Conservation (phyloP, 169 alveolate genomes). For the Plasmodium malariae region DNA sequence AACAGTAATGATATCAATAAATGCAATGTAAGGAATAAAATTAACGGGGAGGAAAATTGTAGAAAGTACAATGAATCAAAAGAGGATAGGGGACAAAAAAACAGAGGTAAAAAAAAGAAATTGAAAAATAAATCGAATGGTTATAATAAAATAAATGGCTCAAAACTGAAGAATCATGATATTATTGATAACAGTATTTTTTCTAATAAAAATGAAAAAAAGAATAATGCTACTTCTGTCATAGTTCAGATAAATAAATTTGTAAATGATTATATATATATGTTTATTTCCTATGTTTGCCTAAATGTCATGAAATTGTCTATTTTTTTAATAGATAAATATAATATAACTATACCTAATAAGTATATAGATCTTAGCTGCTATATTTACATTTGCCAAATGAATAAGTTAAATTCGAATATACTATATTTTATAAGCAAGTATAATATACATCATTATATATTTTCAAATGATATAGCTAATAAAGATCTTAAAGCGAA, state of each 20-base stretch:
- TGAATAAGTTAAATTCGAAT: slow-evolving; percentile 26
- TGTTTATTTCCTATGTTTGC: slow-evolving; percentile 34
- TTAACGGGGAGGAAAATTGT: too few relatives aligned
- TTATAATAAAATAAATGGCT: too few relatives aligned
- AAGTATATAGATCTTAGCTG: slow-evolving; percentile 47
- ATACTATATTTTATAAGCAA: slow-evolving; percentile 39
- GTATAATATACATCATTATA: slow-evolving; percentile 21
- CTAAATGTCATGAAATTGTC: slow-evolving; percentile 49
- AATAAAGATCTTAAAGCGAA: slow-evolving; percentile 38
- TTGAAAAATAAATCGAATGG: too few relatives aligned
- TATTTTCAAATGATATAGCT: slow-evolving; percentile 31
- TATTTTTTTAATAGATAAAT: slow-evolving; percentile 40
- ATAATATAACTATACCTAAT: slow-evolving; percentile 32
- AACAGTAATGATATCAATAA: neutral
- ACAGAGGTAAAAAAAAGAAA: too few relatives aligned
- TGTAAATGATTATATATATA: slow-evolving; percentile 44
- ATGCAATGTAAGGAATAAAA: neutral
- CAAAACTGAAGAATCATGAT: too few relatives aligned
- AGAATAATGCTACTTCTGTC: neutral
- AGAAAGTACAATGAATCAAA: too few relatives aligned
- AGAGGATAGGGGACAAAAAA: too few relatives aligned
- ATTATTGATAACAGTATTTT: too few relatives aligned
- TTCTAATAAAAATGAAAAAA: too few relatives aligned
- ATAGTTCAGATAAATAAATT: slow-evolving; percentile 21
- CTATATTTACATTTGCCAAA: slow-evolving; percentile 43